phyloP scores from a whole-genome alignment of 805 yeast species.

The Zygotorulaspora chibaensis region DNA sequence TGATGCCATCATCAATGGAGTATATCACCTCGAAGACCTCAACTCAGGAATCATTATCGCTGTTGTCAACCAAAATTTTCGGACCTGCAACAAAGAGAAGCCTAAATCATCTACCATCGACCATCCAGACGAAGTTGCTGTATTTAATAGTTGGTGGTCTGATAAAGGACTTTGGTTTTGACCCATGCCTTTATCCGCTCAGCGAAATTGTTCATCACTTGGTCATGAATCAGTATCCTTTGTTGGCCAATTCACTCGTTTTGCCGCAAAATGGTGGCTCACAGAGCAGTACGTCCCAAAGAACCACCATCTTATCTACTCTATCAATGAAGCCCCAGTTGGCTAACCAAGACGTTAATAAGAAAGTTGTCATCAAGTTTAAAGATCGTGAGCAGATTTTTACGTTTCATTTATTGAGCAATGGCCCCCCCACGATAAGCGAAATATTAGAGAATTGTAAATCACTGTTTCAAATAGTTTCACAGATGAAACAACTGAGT shows the following conservation, averaged over 20 bases:
- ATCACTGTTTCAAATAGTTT: constrained; percentile 57
- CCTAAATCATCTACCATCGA: constrained; percentile 40
- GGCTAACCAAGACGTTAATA: constrained; percentile 35
- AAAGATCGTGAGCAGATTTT: constrained; percentile 56
- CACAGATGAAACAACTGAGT: constrained; percentile 15
- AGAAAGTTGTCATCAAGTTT: constrained; percentile 47
- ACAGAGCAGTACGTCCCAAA: constrained; percentile 6
- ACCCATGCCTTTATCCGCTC: constrained; percentile 56
- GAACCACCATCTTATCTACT: constrained; percentile 24
- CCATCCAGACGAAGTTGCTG: constrained; percentile 45
- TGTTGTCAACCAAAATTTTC: constrained; percentile 29
- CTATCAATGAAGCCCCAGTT: constrained; percentile 36
- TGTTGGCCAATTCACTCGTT: constrained; percentile 32
- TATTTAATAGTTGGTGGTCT: constrained; percentile 63
- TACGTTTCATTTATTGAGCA: constrained; percentile 55
- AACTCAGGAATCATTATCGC: constrained; percentile 36
- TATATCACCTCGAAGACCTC: constrained; percentile 46
- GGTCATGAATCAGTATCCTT: constrained; percentile 60
- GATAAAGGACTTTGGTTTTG: constrained; percentile 77
- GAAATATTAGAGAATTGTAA: constrained; percentile 80
- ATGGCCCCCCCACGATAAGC: constrained; percentile 73
- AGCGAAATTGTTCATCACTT: constrained; percentile 64
- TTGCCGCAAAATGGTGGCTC: constrained; percentile 5
- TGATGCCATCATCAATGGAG: constrained; percentile 51
- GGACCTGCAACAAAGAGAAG: constrained; percentile 30